A percentile compares a stretch with the other conserved stretches of the same genome.
These are phyloP conservation scores for Penicillium salamii DNA, from an alignment of 495 filamentous ascomycete species.

Conservation along the genomic window DNA sequence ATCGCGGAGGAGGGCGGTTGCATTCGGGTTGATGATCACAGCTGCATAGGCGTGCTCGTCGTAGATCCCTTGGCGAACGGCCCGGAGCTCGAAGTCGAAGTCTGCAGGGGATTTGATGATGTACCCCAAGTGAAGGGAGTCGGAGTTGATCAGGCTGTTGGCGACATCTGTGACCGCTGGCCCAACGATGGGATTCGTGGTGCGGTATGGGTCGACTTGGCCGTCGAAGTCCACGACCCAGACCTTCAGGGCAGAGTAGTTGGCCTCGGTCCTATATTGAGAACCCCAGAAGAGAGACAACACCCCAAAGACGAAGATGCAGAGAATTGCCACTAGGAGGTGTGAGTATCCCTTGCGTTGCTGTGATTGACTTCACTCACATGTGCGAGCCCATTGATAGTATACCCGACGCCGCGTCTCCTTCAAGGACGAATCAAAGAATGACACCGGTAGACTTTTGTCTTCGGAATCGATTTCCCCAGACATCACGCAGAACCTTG, in stretches of 20 bases:
- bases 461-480: conserved; percentile 5
- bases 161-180: conserved; percentile 48
- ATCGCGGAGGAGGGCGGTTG: conserved; percentile 56
- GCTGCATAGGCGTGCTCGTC: conserved; percentile 63
- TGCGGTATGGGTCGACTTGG: conserved; percentile 48
- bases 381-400: conserved; percentile 29
- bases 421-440: conserved; percentile 49
- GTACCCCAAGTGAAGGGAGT: conserved; percentile 45
- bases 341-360: background rate
- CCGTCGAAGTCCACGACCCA: conserved; percentile 67
- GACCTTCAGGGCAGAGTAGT: conserved; percentile 47
- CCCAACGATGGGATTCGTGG: conserved; percentile 51
- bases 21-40: conserved; percentile 64
- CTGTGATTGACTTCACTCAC: conserved; percentile 10
- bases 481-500: background rate
- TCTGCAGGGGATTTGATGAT: conserved; percentile 44
- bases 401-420: conserved; percentile 46
- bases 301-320: conserved; percentile 50
- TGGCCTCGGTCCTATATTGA: conserved; percentile 49
- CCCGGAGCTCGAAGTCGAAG: conserved; percentile 57
- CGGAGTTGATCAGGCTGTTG: conserved; percentile 31
- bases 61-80: conserved; percentile 59
- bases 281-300: conserved; percentile 62
- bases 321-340: conserved; percentile 49
- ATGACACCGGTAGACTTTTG: conserved; percentile 40